A percentile compares a stretch with the other conserved stretches of the same genome.
Conservation (phyloP, 345 rosid species). For the Populus alba region DNA sequence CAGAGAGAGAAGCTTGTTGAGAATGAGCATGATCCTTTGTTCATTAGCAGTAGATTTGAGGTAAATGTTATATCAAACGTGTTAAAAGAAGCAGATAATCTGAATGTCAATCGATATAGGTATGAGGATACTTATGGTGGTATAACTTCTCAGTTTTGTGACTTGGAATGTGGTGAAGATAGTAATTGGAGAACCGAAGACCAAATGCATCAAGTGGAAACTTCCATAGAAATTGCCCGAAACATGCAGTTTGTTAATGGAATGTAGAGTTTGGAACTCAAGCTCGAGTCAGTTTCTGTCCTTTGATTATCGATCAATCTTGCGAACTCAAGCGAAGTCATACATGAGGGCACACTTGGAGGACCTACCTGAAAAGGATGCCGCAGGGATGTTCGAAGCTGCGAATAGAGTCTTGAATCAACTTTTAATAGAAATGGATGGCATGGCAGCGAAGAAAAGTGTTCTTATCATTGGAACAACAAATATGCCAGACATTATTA, state of each 20-base stretch:
- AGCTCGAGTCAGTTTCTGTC: slow-evolving; percentile 68
- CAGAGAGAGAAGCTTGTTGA: slow-evolving; percentile 62
- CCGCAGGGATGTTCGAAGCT: slow-evolving; percentile 57
- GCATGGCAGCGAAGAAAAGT: slow-evolving; percentile 37
- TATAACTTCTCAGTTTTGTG: slow-evolving; percentile 66
- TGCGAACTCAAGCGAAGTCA: slow-evolving; percentile 69
- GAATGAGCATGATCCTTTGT: slow-evolving; percentile 48
- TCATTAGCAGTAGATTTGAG: slow-evolving; percentile 54
- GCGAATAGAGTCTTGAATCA: slow-evolving; percentile 38
- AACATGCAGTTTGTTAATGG: slow-evolving; percentile 64
- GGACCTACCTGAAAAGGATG: slow-evolving; percentile 90
- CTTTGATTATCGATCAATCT: slow-evolving; percentile 59
- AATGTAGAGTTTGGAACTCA: slow-evolving; percentile 81
- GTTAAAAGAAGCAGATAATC: slow-evolving; percentile 70
- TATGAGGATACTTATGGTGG: slow-evolving; percentile 58
- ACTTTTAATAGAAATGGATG: slow-evolving; percentile 42
- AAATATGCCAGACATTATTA: slow-evolving; percentile 32
- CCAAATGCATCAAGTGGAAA: slow-evolving; percentile 60
- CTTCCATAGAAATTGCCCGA: slow-evolving; percentile 66
- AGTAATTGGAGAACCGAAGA: slow-evolving; percentile 74
- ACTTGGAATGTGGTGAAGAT: slow-evolving; percentile 79
- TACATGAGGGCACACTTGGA: slow-evolving; percentile 84
- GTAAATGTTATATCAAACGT: slow-evolving; percentile 65
- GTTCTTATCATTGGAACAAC: slow-evolving; percentile 35
- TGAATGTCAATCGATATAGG: slow-evolving; percentile 67